Base-by-base conservation (phyloP, 495 filamentous ascomycete species). In the Oidiodendron maius region DNA sequence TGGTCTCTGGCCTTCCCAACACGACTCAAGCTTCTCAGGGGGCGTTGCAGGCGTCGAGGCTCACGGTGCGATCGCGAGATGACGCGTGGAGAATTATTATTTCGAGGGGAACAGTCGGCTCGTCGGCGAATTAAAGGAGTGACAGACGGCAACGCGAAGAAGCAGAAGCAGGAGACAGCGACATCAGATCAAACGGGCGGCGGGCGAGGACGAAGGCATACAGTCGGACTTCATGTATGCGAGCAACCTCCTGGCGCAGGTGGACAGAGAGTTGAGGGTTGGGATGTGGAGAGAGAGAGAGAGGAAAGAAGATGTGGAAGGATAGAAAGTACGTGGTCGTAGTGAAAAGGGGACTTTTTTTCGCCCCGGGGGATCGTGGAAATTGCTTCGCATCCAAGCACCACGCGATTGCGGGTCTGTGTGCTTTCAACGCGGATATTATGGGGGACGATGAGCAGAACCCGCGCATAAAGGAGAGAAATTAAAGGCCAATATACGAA, bases 1-100 rank as follows among this genome's bases (percentile, higher is more conserved):
- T 66, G 63, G 64, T 69, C 71, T 74, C 67, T 62, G 54, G 43
- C 55, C 57, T 58, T 47, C 50, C 57, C 55, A 44, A 21, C 28
- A 32, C 20, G 50, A 22, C 44, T 32, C 43, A 44, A 51, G 20
- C 45, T 16, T 13, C 42, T n/a, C 32, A n/a, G n/a, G n/a, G 44
- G 42, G 49, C 34, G 32, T 44, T 46, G 18, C 9, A 37, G 40
- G 16, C 44, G 52, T 20, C 23, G 44, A 49, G 40, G 16, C 5
- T 53, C 51, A 48, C 35, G n/a, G 15, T 12, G 22, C 12, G 5
- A 46, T 18, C 16, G 34, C 35, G 44, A 39, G 17, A 11, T 44
- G 16, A 22, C 40, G 15, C 24, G 24, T 30, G 35, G 40, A 44
- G 39, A 49, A 48, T 30, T 5, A 48, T 30, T 5, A 30, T 12